Evolutionary conservation across 345 rosid species (phyloP), one percentile per base, ranked within the genome.

Genomic region (Orychophragmus violaceus): DNA sequence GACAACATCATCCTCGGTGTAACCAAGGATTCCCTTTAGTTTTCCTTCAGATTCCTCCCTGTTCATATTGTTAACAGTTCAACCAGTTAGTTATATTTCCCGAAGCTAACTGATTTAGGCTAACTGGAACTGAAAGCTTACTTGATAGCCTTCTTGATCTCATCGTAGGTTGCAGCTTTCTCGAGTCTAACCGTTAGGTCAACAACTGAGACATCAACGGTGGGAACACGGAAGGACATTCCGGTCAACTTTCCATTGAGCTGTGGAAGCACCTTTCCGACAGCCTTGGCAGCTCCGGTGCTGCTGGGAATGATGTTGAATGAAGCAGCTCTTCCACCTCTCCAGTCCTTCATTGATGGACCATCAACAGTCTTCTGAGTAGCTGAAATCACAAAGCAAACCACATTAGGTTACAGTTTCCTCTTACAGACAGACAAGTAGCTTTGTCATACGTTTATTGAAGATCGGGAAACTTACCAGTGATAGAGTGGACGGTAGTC

Each of bases 321-420:
- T 63, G 97, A 91, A 50, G 97, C 97, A 56, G 96, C 96, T 50
- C 96, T 88, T 27, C 97, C 97, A 83, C 96, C 94, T 79, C 97
- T 88, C 97, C 97, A 88, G 83, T 88, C 97, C 80, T 91, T 91
- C 76, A 51, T 74, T 16, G 96, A 91, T 58, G 96, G 97, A 8
- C 97, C 97, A 88, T 91, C 96, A 29, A 91, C 97, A n/a, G 97
- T 91, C 81, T 91, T 91, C 76, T 91, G 90, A 0, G 96, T 87
- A 66, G 96, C 96, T 88, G 79, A 24, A 1, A 29, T 49, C 5
- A 52, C 54, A 8, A 19, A 45, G 3, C 24, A 55, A 27, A 25
- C 5, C 8, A 2, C 7, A 30, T 50, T 53, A 59, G 25, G 17
- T 27, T 18, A 45, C 4, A 5, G 8, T 9, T 17, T 42, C 5